Percentiles rank a stretch among this genome's conserved stretches.
Evolutionary conservation across 2,329 filamentous ascomycete genomes (phyloP).

Genomic region (Talaromyces marneffei): DNA sequence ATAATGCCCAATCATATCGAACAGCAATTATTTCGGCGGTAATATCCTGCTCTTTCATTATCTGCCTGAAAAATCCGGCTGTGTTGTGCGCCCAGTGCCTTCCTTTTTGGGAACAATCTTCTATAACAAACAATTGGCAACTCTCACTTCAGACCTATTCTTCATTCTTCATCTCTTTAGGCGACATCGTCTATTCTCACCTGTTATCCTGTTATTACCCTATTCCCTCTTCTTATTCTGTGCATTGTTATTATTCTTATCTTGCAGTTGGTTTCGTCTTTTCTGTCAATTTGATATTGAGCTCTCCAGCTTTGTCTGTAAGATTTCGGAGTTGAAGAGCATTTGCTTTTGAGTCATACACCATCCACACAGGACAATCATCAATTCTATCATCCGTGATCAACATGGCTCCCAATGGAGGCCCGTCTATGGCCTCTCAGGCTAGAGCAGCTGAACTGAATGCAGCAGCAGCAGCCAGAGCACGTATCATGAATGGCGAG

Average conservation of each 20-base stretch:
- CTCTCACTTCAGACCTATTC: background rate
- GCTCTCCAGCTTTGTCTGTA: background rate
- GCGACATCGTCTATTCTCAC: background rate
- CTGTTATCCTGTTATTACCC: background rate
- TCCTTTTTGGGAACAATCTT: background rate
- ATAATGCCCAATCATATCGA: background rate
- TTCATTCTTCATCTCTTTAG: background rate
- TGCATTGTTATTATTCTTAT: background rate
- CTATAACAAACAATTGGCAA: background rate
- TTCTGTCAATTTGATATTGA: background rate
- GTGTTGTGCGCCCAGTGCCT: background rate
- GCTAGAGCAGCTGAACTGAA: conserved; percentile 18
- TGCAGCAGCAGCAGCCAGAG: conserved; percentile 14
- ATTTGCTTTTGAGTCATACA: background rate
- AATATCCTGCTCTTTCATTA: background rate
- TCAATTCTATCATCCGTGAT: background rate
- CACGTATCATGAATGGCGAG: conserved; percentile 16
- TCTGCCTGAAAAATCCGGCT: background rate
- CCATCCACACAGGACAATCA: background rate
- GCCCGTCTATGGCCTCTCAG: conserved; percentile 16
- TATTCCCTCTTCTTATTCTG: background rate
- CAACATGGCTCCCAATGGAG: conserved; percentile 10
- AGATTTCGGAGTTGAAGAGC: no score
- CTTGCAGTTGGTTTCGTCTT: background rate
- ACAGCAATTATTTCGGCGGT: background rate